Base-by-base conservation (phyloP, 2,329 filamentous ascomycete genomes). In the Pyricularia pennisetigena region DNA sequence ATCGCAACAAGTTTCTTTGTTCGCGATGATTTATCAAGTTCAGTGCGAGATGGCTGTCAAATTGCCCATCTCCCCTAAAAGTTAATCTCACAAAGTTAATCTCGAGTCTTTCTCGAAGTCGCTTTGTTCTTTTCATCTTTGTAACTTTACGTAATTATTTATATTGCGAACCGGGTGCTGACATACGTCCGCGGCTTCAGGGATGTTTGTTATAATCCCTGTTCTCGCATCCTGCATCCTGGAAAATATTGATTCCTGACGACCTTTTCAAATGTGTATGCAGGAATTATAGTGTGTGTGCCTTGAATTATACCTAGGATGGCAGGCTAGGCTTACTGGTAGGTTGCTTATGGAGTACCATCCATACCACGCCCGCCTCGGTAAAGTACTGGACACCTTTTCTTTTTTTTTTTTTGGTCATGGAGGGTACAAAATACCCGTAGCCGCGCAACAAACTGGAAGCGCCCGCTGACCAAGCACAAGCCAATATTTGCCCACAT, bases 401-500 rank as follows among this genome's bases (percentile, higher is more conserved):
- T 49, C n/a, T 49, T 49, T 49, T n/a, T 14, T n/a, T n/a, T 49
- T 49, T 49, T 49, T 49, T n/a, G 41, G 41, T 49, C 20, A 49
- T 49, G 41, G 41, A 49, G 41, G 41, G 41, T 49, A 8, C 41
- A 49, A n/a, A 49, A 49, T n/a, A 49, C 41, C 14, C 16, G 16
- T n/a, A 49, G 41, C 20, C 41, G 41, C 41, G 41, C 41, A 20
- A 16, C 41, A n/a, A 35, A 49, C 41, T 49, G 16, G 16, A 49
- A 49, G 41, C 41, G 41, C 41, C 41, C 41, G 41, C 41, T 49
- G 41, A 49, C 41, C 41, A 49, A 49, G 41, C 41, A 49, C 32
- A 35, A 35, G 10, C 20, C 63, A 65, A 65, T 65, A 65, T 65
- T 65, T 65, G 63, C 63, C 63, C 63, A 32, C 63, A 30, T 65